phyloP scores from a whole-genome alignment of 192 early-diverging fungal genomes.

The Lobosporangium transversale region DNA sequence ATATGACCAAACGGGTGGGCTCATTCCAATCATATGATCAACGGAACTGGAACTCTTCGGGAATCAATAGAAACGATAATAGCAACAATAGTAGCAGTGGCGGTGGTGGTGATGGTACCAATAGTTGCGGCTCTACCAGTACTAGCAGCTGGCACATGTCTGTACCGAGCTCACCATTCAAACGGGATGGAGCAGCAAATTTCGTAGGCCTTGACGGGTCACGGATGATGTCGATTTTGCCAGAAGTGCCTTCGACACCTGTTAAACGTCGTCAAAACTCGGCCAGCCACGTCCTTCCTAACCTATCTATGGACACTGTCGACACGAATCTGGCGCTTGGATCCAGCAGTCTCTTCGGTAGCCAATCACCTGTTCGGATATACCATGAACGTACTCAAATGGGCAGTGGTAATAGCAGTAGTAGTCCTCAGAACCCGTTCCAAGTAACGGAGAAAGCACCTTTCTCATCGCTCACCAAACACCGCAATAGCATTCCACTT shows the following conservation, averaged over 20 bases:
- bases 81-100: neutral
- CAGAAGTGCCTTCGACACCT: constrained; percentile 43
- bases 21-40: neutral
- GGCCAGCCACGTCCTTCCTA: constrained; percentile 32
- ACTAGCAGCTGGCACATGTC: neutral
- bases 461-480: too few species aligned
- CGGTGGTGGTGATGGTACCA: too few species aligned
- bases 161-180: constrained; percentile 6
- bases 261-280: constrained; percentile 33
- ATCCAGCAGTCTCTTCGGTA: constrained; percentile 38
- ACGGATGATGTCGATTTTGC: constrained; percentile 35
- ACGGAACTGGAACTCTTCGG: neutral
- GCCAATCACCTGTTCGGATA: constrained; percentile 23
- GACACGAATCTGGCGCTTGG: constrained; percentile 45
- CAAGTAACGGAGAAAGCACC: too few species aligned
- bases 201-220: constrained; percentile 22
- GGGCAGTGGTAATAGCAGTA: too few species aligned
- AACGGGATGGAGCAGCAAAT: neutral
- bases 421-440: constrained; percentile 27
- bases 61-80: too few species aligned
- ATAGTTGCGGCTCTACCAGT: neutral
- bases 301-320: constrained; percentile 44
- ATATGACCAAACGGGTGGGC: constrained; percentile 36
- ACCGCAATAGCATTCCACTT: too few species aligned
- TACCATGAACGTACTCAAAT: constrained; percentile 20